Base-by-base conservation (phyloP, 176 grass and related monocot genomes). In the Thalia dealbata region DNA sequence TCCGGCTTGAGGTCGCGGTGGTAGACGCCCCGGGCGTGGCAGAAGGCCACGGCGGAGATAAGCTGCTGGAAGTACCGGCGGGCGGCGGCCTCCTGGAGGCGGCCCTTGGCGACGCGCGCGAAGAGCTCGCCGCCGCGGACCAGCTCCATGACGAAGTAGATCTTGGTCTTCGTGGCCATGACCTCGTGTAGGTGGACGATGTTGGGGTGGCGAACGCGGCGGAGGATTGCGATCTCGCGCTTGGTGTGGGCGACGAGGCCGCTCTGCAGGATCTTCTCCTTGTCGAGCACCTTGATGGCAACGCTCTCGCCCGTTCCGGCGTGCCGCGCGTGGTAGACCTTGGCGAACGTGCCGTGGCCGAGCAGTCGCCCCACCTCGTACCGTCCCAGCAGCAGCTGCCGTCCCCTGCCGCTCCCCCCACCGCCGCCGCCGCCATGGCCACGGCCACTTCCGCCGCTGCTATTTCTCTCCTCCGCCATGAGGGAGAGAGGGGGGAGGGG, bases 1-100 rank as follows among this genome's bases (percentile, higher is more conserved):
- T 88, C 85, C 0, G 85, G 89, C 82, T 91, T 91, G 70, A 88
- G 87, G 71, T 91, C 85, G 11, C 89, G 85, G 80, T 91, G 89
- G 77, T 67, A 91, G 29, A 91, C 89, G 18, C 89, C 89, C 3
- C 80, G 82, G 14, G 79, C 73, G 41, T 91, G 89, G 79, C 89
- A 88, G 72, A 85, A 91, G 13, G 84, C 59, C 3, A 91, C 54
- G 2, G 85, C 82, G 1, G 82, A 83, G 14, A 88, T 82, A 3
- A 91, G 73, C 69, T 85, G 88, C 70, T 88, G 89, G 78, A 91
- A 88, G 73, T 83, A 73, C 14, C 83, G 80, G 3, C 88, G 63
- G 12, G 85, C 85, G 14, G 68, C 67, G 23, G 38, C 61, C 89
- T 91, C 89, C 26, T 8, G 76, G 16, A 81, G 61, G 14, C 81